phyloP scores from a whole-genome alignment of 257 asterid species.

The Handroanthus guayacan region DNA sequence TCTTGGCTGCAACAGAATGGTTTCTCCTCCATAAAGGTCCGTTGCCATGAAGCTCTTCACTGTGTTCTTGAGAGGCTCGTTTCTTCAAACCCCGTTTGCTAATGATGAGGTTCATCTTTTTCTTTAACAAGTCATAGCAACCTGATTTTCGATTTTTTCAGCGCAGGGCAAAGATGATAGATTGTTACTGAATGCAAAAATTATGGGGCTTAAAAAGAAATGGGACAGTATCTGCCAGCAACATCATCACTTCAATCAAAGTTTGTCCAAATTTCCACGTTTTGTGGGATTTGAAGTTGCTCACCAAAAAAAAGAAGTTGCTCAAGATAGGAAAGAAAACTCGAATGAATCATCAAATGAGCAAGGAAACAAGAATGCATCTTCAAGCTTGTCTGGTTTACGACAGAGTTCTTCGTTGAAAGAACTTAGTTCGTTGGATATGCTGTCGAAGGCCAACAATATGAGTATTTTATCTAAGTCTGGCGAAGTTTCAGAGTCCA shows the following conservation, averaged over 20 bases:
- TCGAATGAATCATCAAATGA: conserved; percentile 46
- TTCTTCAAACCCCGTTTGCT: neutral
- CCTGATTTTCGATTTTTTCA: conserved; percentile 53
- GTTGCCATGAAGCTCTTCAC: neutral
- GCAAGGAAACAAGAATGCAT: conserved; percentile 42
- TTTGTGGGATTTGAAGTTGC: conserved; percentile 58
- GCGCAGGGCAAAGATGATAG: conserved; percentile 89
- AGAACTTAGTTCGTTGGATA: conserved; percentile 37
- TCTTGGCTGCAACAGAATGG: conserved; percentile 56
- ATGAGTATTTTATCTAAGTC: conserved; percentile 35
- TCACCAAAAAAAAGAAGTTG: conserved; percentile 42
- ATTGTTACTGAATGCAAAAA: conserved; percentile 53
- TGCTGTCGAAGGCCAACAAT: conserved; percentile 37
- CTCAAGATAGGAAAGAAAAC: conserved; percentile 44
- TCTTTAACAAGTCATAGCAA: conserved; percentile 44
- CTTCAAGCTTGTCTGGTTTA: conserved; percentile 43
- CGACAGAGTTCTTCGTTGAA: conserved; percentile 44
- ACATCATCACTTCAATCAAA: conserved; percentile 55
- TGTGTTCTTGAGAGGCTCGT: neutral
- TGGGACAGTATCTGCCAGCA: conserved; percentile 71
- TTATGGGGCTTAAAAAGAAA: conserved; percentile 60
- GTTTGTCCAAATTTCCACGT: conserved; percentile 51
- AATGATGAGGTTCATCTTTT: neutral
- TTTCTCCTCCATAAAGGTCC: conserved; percentile 55
- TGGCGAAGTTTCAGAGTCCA: conserved; percentile 35